phyloP scores from a whole-genome alignment of 1,284 basidiomycete species.

The Boletus mariae region DNA sequence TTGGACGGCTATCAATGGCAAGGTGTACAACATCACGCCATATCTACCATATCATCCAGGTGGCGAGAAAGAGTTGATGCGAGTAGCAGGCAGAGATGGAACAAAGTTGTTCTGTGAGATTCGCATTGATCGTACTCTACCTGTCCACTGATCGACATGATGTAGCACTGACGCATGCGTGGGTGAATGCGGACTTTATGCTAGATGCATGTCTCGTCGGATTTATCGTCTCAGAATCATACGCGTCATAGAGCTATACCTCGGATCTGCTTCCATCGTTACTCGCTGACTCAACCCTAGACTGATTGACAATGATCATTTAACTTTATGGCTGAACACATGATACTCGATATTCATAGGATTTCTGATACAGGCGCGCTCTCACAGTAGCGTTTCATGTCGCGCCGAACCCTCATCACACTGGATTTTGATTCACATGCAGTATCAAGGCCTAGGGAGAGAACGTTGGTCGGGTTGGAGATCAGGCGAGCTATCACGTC shows the following conservation, averaged over 20 bases:
- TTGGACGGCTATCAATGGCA: conserved; percentile 91
- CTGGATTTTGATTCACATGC: neutral
- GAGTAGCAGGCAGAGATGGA: conserved; percentile 93
- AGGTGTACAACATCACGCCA: conserved; percentile 95
- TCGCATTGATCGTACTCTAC: neutral
- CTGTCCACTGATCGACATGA: conserved; percentile 3
- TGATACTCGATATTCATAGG: neutral
- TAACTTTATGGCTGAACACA: neutral
- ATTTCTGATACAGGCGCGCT: too few relatives aligned
- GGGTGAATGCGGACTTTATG: conserved; percentile 95
- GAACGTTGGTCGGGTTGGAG: too few relatives aligned
- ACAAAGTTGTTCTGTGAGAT: conserved; percentile 86
- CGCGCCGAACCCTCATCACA: too few relatives aligned
- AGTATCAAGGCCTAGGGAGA: too few relatives aligned
- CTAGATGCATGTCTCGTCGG: conserved; percentile 90
- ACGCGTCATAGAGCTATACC: conserved; percentile 28
- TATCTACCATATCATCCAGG: conserved; percentile 94
- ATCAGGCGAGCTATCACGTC: neutral
- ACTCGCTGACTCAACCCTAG: conserved; percentile 1
- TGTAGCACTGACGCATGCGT: conserved; percentile 55
- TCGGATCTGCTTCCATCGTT: neutral
- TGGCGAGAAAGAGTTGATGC: conserved; percentile 90
- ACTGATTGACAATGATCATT: neutral
- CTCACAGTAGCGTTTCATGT: neutral
- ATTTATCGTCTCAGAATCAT: conserved; percentile 71